A percentile compares a stretch with the other conserved stretches of the same genome.
These are phyloP conservation scores for Brassica carinata DNA, from an alignment of 345 rosid genomes.

Conservation along the genomic window DNA sequence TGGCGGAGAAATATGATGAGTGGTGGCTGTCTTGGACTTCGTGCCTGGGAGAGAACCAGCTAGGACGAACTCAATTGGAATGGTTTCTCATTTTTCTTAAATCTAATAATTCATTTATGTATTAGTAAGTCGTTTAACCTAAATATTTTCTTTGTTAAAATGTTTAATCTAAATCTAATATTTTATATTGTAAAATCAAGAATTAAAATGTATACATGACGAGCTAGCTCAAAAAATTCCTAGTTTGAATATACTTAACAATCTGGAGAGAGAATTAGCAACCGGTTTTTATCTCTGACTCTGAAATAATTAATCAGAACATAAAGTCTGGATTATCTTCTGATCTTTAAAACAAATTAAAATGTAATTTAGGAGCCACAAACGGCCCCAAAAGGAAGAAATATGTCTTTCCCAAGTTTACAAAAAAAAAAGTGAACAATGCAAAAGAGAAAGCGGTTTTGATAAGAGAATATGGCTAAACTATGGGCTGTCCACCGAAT, in stretches of 20 bases:
- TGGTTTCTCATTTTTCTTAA: no score
- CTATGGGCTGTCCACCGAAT: conserved; percentile 42
- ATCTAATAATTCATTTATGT: not conserved
- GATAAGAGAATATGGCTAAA: conserved; percentile 21
- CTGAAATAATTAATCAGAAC: no score
- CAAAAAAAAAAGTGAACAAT: not conserved
- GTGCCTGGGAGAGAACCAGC: no score
- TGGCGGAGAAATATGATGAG: no score
- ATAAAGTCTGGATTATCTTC: no score
- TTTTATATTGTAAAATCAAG: not conserved
- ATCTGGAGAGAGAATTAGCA: no score
- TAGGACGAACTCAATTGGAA: no score
- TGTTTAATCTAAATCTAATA: not conserved
- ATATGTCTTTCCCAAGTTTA: not conserved
- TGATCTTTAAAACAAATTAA: not conserved
- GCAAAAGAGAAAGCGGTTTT: conserved; percentile 34
- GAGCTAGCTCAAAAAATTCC: no score
- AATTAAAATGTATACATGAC: not conserved
- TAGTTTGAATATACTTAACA: no score
- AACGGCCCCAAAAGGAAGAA: conserved; percentile 36
- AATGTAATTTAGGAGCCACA: not conserved
- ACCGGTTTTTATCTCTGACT: no score
- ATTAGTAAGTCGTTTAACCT: not conserved
- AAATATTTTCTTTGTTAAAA: not conserved
- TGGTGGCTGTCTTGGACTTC: no score